A percentile compares a stretch with the other conserved stretches of the same genome.
phyloP scores from a whole-genome alignment of 140 eudicot genomes.

The Erigeron philadelphicus region DNA sequence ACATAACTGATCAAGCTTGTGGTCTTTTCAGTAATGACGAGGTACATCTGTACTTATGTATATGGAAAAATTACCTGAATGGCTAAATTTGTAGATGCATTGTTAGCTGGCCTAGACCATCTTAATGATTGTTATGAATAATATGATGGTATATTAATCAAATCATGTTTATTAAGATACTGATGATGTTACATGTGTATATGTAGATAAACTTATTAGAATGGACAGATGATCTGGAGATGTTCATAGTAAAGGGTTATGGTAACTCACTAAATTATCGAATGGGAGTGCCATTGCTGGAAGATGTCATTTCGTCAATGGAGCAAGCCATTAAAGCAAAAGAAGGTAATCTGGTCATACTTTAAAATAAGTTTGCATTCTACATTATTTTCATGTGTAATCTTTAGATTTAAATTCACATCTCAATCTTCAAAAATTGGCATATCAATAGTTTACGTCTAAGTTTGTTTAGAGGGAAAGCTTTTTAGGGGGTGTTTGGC shows the following conservation, averaged over 20 bases:
- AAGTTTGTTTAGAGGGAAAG: not conserved
- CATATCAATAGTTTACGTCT: not conserved
- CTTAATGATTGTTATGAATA: not conserved
- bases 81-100: constrained; percentile 6
- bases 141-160: not conserved
- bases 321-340: constrained; percentile 77
- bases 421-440: no score
- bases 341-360: constrained; percentile 45
- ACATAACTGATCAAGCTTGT: constrained; percentile 84
- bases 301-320: constrained; percentile 86
- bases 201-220: constrained; percentile 31
- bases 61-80: not conserved
- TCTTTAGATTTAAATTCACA: not conserved
- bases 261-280: constrained; percentile 86
- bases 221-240: constrained; percentile 96
- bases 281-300: constrained; percentile 91
- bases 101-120: constrained; percentile 13
- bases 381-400: not conserved
- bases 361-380: not conserved
- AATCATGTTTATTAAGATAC: constrained; percentile 1
- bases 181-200: constrained; percentile 23
- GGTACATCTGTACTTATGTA: constrained; percentile 41
- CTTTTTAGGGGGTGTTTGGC: no score
- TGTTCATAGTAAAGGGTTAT: constrained; percentile 75
- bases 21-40: constrained; percentile 68